phyloP scores from a whole-genome alignment of 495 filamentous ascomycete species.

The Penicillium paxilli region DNA sequence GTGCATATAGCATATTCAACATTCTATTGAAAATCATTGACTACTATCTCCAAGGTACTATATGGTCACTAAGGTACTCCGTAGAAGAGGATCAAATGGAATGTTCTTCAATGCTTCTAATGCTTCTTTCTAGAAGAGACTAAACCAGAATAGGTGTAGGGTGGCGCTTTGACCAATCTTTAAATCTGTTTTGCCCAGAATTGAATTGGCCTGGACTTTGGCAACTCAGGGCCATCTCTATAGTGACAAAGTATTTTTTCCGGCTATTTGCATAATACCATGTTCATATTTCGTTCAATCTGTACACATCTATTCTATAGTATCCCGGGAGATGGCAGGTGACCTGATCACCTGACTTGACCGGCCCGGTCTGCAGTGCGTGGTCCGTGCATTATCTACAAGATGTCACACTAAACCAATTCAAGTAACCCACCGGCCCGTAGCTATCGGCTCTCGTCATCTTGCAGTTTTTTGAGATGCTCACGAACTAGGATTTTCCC shows the following conservation, averaged over 20 bases:
- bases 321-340: too few species aligned
- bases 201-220: neutral
- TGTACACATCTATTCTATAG: too few species aligned
- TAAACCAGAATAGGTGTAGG: neutral
- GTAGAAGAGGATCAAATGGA: too few species aligned
- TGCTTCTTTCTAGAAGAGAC: too few species aligned
- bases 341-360: neutral
- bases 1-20: too few species aligned
- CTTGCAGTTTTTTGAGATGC: neutral
- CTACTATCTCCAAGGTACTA: too few species aligned
- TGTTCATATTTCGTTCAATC: too few species aligned
- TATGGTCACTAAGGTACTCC: too few species aligned
- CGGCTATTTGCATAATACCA: too few species aligned
- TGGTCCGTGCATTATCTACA: neutral
- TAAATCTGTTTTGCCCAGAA: neutral
- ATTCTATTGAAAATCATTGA: too few species aligned
- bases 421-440: conserved; percentile 12
- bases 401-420: neutral
- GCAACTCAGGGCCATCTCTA: neutral
- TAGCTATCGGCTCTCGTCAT: conserved; percentile 1
- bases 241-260: too few species aligned
- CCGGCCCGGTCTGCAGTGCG: neutral
- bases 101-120: too few species aligned
- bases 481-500: neutral
- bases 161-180: neutral